phyloP scores from a whole-genome alignment of 495 filamentous ascomycete genomes.

The Trichoderma virens region DNA sequence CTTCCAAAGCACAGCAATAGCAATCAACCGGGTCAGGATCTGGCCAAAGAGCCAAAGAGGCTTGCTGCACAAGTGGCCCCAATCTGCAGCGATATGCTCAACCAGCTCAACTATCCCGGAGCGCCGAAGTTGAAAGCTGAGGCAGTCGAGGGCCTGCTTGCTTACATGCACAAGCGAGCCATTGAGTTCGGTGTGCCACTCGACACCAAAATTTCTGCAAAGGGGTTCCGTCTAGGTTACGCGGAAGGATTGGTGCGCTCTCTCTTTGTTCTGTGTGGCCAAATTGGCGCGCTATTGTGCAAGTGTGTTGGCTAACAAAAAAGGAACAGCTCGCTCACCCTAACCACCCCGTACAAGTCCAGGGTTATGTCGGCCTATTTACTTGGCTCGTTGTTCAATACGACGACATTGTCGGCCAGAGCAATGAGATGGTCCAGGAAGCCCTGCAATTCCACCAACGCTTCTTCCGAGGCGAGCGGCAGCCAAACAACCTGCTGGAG shows the following conservation, averaged over 20 bases:
- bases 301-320: neutral
- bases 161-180: constrained; percentile 5
- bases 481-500: constrained; percentile 10
- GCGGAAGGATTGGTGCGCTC: constrained; percentile 2
- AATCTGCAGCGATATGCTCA: constrained; percentile 6
- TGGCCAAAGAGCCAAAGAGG: neutral
- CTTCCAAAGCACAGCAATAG: neutral
- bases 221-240: constrained; percentile 3
- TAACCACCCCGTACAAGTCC: constrained; percentile 7
- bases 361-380: constrained; percentile 10
- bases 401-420: constrained; percentile 14
- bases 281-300: neutral
- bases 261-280: neutral
- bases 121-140: constrained; percentile 4
- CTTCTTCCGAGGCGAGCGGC: constrained; percentile 8
- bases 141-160: neutral
- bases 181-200: neutral
- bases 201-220: neutral
- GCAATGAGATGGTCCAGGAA: constrained; percentile 9
- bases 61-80: constrained; percentile 2
- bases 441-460: constrained; percentile 10
- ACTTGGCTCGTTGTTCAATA: constrained; percentile 11
- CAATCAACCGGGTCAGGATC: neutral
- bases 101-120: constrained; percentile 10
- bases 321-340: neutral